Base-by-base conservation (phyloP, 768 basidiomycete species). In the Baorangia bicolor region DNA sequence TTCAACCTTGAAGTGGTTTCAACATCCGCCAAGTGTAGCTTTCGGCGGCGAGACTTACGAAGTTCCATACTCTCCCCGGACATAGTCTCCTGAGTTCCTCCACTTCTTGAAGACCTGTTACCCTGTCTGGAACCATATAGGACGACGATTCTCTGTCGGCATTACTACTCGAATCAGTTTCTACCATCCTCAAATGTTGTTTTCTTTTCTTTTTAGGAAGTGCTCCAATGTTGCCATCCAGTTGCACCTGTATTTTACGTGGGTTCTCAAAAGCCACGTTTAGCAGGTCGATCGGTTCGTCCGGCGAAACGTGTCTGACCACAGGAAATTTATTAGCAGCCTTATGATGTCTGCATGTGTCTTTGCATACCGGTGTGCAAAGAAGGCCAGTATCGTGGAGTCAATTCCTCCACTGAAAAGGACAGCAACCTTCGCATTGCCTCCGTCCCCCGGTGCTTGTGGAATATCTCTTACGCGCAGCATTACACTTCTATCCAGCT, bases 361-460 rank as follows among this genome's bases (percentile, higher is more conserved):
- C 16, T 35, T 27, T 30, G 65, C 81, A 49, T 64, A 91, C 88
- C 76, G 77, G 64, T 95, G 82, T 1, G 93, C 90, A 6, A 99
- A 76, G 64, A 82, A 87, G 0, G 95, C 85, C 8, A 98, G 64
- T 38, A 91, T 75, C 1, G 95, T 88, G 12, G 88, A 98, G 68
- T 99, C 97, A 41, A 99, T 92, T 0, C 97, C 97, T 30, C 97
- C 97, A 35, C 93, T 96, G 71, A 98, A 99, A 10, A 99, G 79
- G 10, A 99, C 79, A 2, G 89, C 94, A 3, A 97, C 77, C 49
- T 87, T 79, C 5, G 87, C 78, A 47, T 75, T 69, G 8, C 76
- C 76, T 49, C 64, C 51, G 4, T 55, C 56, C 13, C 56, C 59
- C 51, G 59, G 80, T 78, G 66, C 48, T 39, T 68, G 67, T 14